Base-by-base conservation (phyloP, 352 stramenopile genomes). In the Globisporangium radiosum region DNA sequence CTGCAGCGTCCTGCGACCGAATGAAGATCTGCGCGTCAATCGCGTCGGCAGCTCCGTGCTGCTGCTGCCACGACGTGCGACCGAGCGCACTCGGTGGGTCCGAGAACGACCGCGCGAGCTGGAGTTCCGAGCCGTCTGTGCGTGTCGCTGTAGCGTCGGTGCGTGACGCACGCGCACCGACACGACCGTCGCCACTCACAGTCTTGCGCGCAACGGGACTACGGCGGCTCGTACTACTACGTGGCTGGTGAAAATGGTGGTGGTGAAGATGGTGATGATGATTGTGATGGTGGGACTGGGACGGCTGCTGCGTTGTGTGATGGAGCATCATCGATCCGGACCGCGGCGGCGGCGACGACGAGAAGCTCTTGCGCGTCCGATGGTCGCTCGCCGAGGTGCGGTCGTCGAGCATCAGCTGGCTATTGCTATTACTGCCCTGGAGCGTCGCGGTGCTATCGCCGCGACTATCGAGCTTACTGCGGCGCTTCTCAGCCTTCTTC, bases 401-500 rank as follows among this genome's bases (percentile, higher is more conserved):
- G 68, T 14, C 47, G 40, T 13, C 7, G 11, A 14, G 40, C 40
- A 14, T 13, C 68, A 55, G 80, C 52, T 42, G 67, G 42, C n/a
- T 58, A 64, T 40, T 55, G 49, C 38, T 49, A 67, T 36, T 69
- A 40, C 15, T 54, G 37, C 45, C 59, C 25, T 33, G 25, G 25
- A 33, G 25, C 38, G 38, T 59, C 15, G 49, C 19, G 45, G 42
- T 66, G 17, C 67, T 79, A 56, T 76, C 68, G 4, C 64, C 66
- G 40, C 69, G 73, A 47, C 78, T 75, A 14, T 71, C 69, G 6
- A 70, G 70, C 52, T 84, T 84, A 49, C 74, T 59, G 51, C 76
- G 75, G 14, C 72, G 63, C 60, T 90, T 91, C 57, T 90, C 80
- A 1, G 76, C 78, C 54, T 87, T 88, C 55, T 82, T 90, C 62